Evolutionary conservation across 257 asterid genomes (phyloP), one percentile per base, ranked within the genome.

Genomic region (Mitragyna speciosa): DNA sequence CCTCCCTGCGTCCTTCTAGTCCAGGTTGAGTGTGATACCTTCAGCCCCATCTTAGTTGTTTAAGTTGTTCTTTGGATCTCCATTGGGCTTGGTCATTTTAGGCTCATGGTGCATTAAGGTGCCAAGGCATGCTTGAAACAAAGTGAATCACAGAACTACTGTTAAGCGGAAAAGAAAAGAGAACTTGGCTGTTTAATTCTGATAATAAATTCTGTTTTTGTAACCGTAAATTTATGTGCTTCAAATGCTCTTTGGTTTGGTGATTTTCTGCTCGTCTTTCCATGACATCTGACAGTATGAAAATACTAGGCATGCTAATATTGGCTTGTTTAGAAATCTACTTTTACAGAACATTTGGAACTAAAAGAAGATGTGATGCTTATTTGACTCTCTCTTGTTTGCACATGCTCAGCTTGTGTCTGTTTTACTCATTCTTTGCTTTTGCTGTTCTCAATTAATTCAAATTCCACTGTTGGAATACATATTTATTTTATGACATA

Each of bases 401-500:
- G 10, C 11, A 1, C 12, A 2, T 72, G 16, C 43, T 14, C 28
- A n/a, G 19, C 22, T 73, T 28, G 4, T 36, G 39, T 36, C 39
- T 36, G 39, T 36, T 36, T 36, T 36, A 4, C 39, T 36, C 39
- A 4, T 30, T 19, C 28, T 49, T 33, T 72, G n/a, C 76, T 26
- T 72, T 72, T 63, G n/a, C 41, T 24, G 28, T 61, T 59, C 22
- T 59, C 15, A 7, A 24, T 24, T 22, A 41, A 0, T 58, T 56
- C 30, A 7, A 10, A 24, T 39, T 12, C 47, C 5, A 41, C 39
- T 36, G 67, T 24, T 75, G 56, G 56, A 58, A 39, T 39, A 15
- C 67, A 39, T 61, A 59, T 12, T 10, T 43, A 72, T 45, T 68
- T 63, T 54, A 76, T 80, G 59, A 41, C 48, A 69, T 66, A 43